These are phyloP conservation scores for Rhypophila decipiens DNA, from an alignment of 495 filamentous ascomycete genomes.

Conservation along the genomic window DNA sequence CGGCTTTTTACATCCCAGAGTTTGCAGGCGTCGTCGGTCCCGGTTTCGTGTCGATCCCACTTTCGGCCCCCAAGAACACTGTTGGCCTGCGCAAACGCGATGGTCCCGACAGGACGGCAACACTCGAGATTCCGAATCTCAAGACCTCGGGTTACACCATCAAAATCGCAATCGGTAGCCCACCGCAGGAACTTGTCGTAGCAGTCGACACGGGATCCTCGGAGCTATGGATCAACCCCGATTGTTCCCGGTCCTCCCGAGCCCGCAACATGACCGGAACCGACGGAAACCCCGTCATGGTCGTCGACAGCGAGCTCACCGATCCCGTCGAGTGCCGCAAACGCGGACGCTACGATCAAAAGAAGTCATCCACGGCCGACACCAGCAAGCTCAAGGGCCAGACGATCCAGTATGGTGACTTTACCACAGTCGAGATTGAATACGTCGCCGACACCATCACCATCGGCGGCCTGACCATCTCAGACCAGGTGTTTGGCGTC, in stretches of 20 bases:
- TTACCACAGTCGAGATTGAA: neutral
- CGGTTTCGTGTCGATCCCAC: slow-evolving; percentile 1
- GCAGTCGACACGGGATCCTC: slow-evolving; percentile 20
- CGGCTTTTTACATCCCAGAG: neutral
- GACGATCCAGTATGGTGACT: slow-evolving; percentile 20
- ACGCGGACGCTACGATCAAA: slow-evolving; percentile 23
- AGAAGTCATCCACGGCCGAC: slow-evolving; percentile 17
- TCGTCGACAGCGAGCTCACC: slow-evolving; percentile 2
- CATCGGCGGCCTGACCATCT: slow-evolving; percentile 15
- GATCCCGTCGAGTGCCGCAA: slow-evolving; percentile 16
- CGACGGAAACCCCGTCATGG: slow-evolving; percentile 6
- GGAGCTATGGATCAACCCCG: slow-evolving; percentile 23
- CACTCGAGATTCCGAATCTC: neutral
- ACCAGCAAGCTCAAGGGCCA: slow-evolving; percentile 9
- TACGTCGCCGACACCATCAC: slow-evolving; percentile 24
- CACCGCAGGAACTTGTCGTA: slow-evolving; percentile 13
- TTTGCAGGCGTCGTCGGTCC: slow-evolving; percentile 2
- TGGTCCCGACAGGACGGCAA: neutral
- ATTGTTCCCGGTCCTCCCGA: slow-evolving; percentile 6
- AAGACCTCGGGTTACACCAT: slow-evolving; percentile 1
- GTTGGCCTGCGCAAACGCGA: neutral
- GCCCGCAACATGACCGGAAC: slow-evolving; percentile 6
- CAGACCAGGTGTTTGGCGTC: slow-evolving; percentile 31
- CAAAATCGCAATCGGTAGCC: slow-evolving; percentile 16
- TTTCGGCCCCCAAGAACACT: neutral